phyloP scores from a whole-genome alignment of 805 yeast species.

The Lachancea lanzarotensis region DNA sequence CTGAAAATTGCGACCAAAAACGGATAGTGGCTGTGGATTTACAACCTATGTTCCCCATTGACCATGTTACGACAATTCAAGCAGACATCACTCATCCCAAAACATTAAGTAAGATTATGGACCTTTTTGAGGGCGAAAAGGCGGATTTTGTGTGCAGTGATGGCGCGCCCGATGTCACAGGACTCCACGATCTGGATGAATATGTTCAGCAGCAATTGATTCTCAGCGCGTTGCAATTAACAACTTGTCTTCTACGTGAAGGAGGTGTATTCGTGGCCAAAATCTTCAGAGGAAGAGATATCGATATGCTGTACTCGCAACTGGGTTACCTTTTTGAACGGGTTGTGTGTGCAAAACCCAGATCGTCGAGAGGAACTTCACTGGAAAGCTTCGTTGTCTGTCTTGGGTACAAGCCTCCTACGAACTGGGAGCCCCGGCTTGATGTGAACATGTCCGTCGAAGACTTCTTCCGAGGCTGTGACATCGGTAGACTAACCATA shows the following conservation, averaged over 20 bases:
- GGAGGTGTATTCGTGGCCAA: slow-evolving; percentile 96
- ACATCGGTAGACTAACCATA: slow-evolving; percentile 41
- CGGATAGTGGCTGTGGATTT: slow-evolving; percentile 88
- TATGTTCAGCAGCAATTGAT: slow-evolving; percentile 94
- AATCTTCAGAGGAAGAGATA: slow-evolving; percentile 93
- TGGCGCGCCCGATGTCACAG: slow-evolving; percentile 99
- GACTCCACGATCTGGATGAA: slow-evolving; percentile 92
- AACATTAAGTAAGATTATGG: slow-evolving; percentile 68
- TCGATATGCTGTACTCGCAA: slow-evolving; percentile 89
- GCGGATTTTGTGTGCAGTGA: slow-evolving; percentile 92
- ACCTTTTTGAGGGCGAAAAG: slow-evolving; percentile 80
- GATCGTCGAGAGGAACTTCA: slow-evolving; percentile 92
- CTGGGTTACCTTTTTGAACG: slow-evolving; percentile 75
- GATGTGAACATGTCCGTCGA: slow-evolving; percentile 59
- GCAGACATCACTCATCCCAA: slow-evolving; percentile 97
- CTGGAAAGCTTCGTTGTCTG: slow-evolving; percentile 93
- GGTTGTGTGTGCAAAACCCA: slow-evolving; percentile 93
- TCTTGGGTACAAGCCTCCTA: slow-evolving; percentile 74
- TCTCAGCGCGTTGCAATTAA: slow-evolving; percentile 82
- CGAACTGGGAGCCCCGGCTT: slow-evolving; percentile 72
- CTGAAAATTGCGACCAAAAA: slow-evolving; percentile 28
- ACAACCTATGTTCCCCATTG: slow-evolving; percentile 97
- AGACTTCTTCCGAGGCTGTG: slow-evolving; percentile 66
- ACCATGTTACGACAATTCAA: slow-evolving; percentile 81
- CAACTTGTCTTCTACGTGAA: slow-evolving; percentile 79